Base-by-base conservation (phyloP, 768 basidiomycete species). In the Lactarius quietus region DNA sequence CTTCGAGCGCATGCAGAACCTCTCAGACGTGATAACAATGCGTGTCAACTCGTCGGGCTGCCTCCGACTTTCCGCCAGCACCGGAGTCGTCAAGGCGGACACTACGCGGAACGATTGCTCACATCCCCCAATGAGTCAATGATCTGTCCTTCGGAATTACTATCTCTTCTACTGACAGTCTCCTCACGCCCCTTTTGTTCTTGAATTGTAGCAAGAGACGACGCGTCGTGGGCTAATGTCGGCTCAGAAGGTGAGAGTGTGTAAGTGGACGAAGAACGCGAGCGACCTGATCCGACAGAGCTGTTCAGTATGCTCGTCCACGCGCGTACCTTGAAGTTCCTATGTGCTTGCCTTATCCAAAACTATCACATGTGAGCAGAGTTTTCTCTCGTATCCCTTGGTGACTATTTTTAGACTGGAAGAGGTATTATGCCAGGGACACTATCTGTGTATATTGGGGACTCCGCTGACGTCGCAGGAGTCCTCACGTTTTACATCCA, bases 401-500 rank as follows among this genome's bases (percentile, higher is more conserved):
- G 5, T 64, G 52, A 67, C 17, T 51, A 35, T 58, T 10, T 35
- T 38, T 12, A 8, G 23, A 20, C 29, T 33, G 28, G 0, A 71
- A 95, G 92, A 89, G 72, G 82, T n/a, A n/a, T n/a, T 95, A 57
- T 95, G 93, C 72, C 85, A 87, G 69, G 82, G 86, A 64, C 89
- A 93, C 68, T 94, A 91, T 72, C 81, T 68, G 92, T 94, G 61
- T 95, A 94, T 72, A 88, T 94, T 52, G 93, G 93, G 12, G 87
- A 92, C 36, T 81, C 87, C 14, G 83, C 84, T 6, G 86, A 91
- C 62, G 85, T 88, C 0, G 90, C 92, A 52, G 93, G 92, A 3
- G 90, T 95, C 48, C 78, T 95, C 67, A 95, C 93, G 3, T 94
- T 90, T 73, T 95, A 93, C 72, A 86, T 95, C 59, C 93, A 51